Conservation (phyloP, 2,329 filamentous ascomycete genomes). For the Xylariales sp. region DNA sequence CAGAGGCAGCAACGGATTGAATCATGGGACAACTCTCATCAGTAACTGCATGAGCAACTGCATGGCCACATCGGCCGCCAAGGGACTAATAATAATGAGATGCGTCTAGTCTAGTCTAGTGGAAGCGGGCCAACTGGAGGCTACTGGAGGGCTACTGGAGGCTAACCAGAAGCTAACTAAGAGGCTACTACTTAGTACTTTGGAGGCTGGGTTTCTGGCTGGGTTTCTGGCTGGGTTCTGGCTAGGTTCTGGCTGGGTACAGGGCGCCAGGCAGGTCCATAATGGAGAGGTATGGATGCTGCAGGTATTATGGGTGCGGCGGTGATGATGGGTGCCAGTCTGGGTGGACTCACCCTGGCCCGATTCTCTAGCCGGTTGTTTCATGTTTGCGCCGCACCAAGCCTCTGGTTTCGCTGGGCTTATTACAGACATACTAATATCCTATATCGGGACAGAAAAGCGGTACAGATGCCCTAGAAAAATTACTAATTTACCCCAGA, state of each 20-base stretch:
- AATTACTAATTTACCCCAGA: conserved; percentile 39
- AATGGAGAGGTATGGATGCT: no score
- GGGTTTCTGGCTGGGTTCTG: no score
- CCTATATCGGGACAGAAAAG: conserved; percentile 21
- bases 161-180: no score
- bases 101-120: conserved; percentile 9
- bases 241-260: no score
- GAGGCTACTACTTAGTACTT: no score
- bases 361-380: conserved; percentile 38
- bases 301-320: no score
- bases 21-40: conserved; percentile 4
- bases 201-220: no score
- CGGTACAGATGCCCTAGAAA: conserved; percentile 5
- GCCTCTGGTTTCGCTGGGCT: conserved; percentile 37
- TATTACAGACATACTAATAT: conserved; percentile 28
- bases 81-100: conserved; percentile 30
- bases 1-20: background rate
- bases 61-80: conserved; percentile 8
- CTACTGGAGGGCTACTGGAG: background rate
- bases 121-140: conserved; percentile 22
- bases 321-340: no score
- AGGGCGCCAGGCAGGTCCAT: no score
- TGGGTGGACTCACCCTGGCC: conserved; percentile 29
- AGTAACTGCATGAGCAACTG: background rate
- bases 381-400: conserved; percentile 39